Conservation (phyloP, 202 grass and related monocot genomes). For the Brachypodium distachyon region DNA sequence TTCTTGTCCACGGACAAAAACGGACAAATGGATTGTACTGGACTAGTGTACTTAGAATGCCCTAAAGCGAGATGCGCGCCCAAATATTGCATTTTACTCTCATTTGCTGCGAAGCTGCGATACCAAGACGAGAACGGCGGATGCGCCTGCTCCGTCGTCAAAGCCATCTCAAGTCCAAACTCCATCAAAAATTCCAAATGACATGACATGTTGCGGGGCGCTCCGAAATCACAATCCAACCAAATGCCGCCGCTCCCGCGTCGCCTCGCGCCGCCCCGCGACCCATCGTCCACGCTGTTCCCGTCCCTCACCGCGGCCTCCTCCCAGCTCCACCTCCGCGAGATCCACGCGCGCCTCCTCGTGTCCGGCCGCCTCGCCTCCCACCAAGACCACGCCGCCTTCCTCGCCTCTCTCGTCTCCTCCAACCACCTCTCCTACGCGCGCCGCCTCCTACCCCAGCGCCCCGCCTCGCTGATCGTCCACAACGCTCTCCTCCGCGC, state of each 20-base stretch:
- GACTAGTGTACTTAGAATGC: too few relatives aligned
- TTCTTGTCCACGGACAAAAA: too few relatives aligned
- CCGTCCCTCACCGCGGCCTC: constrained; percentile 17
- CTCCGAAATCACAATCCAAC: not conserved
- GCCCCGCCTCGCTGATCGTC: constrained; percentile 24
- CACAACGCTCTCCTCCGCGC: constrained; percentile 52
- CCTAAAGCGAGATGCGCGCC: too few relatives aligned
- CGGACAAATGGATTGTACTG: too few relatives aligned
- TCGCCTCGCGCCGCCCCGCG: too few relatives aligned
- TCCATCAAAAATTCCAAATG: not conserved
- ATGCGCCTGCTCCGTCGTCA: too few relatives aligned
- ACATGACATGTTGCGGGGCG: not conserved
- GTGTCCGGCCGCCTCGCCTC: constrained; percentile 34
- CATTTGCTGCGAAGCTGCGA: too few relatives aligned
- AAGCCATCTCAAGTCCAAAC: too few relatives aligned
- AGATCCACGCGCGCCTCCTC: constrained; percentile 56
- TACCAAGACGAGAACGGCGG: too few relatives aligned
- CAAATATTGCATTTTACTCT: too few relatives aligned
- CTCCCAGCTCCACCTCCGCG: constrained; percentile 14
- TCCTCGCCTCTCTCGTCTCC: constrained; percentile 30
- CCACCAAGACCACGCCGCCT: not conserved
- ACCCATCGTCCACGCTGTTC: constrained; percentile 1
- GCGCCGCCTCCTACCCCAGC: constrained; percentile 26
- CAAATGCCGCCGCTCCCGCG: not conserved
- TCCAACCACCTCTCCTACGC: constrained; percentile 32